Percentiles rank a stretch among this genome's conserved stretches.
phyloP scores from a whole-genome alignment of 129 eudicot genomes.

The Saussurea involucrata region DNA sequence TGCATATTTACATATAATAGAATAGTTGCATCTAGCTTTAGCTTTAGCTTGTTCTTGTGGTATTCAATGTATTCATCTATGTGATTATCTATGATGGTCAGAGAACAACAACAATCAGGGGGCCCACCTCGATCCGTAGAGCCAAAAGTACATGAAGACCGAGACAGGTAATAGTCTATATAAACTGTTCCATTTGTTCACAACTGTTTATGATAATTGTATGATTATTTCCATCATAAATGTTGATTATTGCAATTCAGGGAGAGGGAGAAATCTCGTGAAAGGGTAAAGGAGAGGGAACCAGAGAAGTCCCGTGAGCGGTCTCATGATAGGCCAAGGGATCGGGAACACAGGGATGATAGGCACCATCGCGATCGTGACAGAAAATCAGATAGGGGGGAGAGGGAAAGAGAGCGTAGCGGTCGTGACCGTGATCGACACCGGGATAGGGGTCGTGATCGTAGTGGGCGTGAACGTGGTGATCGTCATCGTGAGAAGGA shows the following conservation, averaged over 20 bases:
- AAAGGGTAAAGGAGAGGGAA: conserved; percentile 64
- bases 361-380: conserved; percentile 95
- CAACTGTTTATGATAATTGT: not conserved
- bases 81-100: conserved; percentile 17
- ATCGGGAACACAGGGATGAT: conserved; percentile 78
- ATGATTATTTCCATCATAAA: not conserved
- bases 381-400: conserved; percentile 52
- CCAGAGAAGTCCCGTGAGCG: conserved; percentile 76
- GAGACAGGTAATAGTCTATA: conserved; percentile 45
- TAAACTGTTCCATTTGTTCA: not conserved
- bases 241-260: conserved; percentile 25
- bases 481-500: conserved; percentile 42
- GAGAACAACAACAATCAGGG: conserved; percentile 77
- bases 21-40: too few species aligned
- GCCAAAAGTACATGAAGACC: conserved; percentile 78
- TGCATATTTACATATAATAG: not conserved
- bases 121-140: conserved; percentile 73
- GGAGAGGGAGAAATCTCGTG: conserved; percentile 92
- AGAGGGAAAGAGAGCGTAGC: conserved; percentile 39
- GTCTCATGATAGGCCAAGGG: conserved; percentile 77
- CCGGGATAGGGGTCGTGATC: conserved; percentile 43
- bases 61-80: not conserved
- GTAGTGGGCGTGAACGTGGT: conserved; percentile 45
- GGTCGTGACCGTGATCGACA: conserved; percentile 51
- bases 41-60: not conserved